Percentiles rank a stretch among this genome's conserved stretches.
These are phyloP conservation scores for Cutaneotrichosporon curvatum DNA, from an alignment of 1,284 basidiomycete genomes.

Conservation along the genomic window DNA sequence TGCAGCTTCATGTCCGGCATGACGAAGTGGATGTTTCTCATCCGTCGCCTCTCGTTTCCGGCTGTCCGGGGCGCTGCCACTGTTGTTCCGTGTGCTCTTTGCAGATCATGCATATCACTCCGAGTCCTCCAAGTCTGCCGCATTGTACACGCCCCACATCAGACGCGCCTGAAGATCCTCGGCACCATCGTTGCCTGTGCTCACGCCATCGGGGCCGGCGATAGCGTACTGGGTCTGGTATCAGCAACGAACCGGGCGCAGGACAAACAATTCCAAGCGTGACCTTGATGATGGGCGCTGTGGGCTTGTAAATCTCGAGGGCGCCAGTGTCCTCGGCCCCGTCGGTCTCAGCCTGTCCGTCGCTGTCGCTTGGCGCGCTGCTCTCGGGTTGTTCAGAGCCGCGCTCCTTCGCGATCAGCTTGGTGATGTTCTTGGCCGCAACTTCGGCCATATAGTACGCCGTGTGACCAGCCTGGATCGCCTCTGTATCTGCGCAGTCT, in stretches of 20 bases:
- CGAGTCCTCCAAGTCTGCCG: slow-evolving; percentile 6
- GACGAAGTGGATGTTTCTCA: too few relatives aligned
- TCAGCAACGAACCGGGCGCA: background rate
- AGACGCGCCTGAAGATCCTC: slow-evolving; percentile 50
- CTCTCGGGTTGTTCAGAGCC: background rate
- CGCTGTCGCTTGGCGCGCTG: background rate
- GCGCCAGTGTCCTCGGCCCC: slow-evolving; percentile 21
- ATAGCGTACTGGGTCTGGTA: slow-evolving; percentile 46
- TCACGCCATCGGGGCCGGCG: slow-evolving; percentile 50
- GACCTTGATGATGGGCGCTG: slow-evolving; percentile 61
- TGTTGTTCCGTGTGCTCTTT: too few relatives aligned
- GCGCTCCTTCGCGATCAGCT: slow-evolving; percentile 23
- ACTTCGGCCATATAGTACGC: slow-evolving; percentile 56
- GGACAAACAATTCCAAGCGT: slow-evolving; percentile 53
- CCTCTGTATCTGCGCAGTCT: slow-evolving; percentile 46
- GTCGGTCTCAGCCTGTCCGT: slow-evolving; percentile 29
- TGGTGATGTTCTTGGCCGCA: slow-evolving; percentile 44
- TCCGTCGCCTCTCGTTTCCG: too few relatives aligned
- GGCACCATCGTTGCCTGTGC: slow-evolving; percentile 48
- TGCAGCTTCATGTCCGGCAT: too few relatives aligned
- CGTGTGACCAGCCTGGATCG: slow-evolving; percentile 59
- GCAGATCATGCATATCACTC: background rate
- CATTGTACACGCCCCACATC: slow-evolving; percentile 46
- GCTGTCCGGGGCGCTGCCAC: too few relatives aligned
- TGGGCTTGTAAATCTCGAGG: slow-evolving; percentile 55